phyloP scores from a whole-genome alignment of 768 basidiomycete species.

The Suillus lakei region DNA sequence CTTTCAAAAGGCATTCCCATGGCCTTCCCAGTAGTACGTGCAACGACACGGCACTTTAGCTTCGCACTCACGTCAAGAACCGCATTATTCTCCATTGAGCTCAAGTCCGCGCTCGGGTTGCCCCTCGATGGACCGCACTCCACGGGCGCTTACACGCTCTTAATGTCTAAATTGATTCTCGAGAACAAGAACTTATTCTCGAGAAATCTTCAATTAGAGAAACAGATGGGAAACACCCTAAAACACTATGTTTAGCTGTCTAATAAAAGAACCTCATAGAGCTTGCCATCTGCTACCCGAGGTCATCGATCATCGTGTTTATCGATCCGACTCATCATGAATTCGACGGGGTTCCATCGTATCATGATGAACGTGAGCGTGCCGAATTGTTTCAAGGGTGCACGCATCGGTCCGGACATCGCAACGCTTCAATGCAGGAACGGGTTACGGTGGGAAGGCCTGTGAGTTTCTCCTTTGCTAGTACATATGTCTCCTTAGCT shows the following conservation, averaged over 20 bases:
- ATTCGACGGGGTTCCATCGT: conserved; percentile 1
- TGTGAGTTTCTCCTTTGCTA: conserved; percentile 10
- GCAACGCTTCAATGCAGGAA: conserved; percentile 4
- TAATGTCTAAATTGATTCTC: not conserved
- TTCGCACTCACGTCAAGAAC: conserved; percentile 7
- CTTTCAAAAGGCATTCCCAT: conserved; percentile 2
- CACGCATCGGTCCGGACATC: conserved; percentile 8
- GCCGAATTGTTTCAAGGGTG: not conserved
- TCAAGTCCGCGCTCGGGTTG: not conserved
- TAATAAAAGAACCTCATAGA: not conserved
- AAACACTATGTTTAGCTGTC: not conserved
- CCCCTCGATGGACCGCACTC: not conserved
- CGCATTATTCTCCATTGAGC: not conserved
- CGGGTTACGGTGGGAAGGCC: conserved; percentile 10
- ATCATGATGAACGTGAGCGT: conserved; percentile 5
- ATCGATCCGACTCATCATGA: not conserved
- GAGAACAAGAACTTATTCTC: not conserved
- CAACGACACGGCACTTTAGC: conserved; percentile 1
- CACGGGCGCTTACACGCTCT: not conserved
- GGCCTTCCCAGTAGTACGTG: conserved; percentile 3
- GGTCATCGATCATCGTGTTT: not conserved
- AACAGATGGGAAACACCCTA: not conserved
- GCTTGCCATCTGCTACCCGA: not conserved
- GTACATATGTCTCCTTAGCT: not conserved
- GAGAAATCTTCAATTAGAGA: not conserved